Base-by-base conservation (phyloP, 1,139 yeast species). In the Lodderomyces parapsilosis region DNA sequence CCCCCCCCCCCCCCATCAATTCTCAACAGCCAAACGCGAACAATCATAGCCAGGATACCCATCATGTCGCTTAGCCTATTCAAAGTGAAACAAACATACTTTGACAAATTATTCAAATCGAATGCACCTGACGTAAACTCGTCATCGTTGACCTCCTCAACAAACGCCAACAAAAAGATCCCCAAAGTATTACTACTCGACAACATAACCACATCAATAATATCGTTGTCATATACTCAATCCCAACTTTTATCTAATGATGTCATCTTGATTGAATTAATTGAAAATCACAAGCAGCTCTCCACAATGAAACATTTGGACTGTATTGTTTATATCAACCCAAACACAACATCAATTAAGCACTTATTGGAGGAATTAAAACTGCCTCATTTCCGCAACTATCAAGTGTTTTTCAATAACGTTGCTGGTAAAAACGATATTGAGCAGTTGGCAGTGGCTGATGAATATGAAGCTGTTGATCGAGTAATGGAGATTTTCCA, bases 401-500 rank as follows among this genome's bases (percentile, higher is more conserved):
- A 93, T 62, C 84, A 83, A 54, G 61, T 93, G 22, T 89, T 71
- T 53, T 87, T 91, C 70, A 86, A 81, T 60, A 90, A 90, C 60
- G 70, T 81, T 19, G 75, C 90, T 27, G 73, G 80, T 43, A 91
- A 91, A 63, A 71, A 81, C 28, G 86, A 87, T 49, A 63, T 93
- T 51, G 99, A 94, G 59, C 74, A 86, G 43, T 60, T 93, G 33
- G 99, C 99, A 0, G 96, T 89, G 60, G 79, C 88, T 2, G 99
- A 93, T 62, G 94, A 88, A 57, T 74, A 81, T 55, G 99, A 91
- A 58, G 80, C 81, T 6, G 86, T 94, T 7, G 67, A 76, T 4
- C 79, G 78, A 49, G 90, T 93, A 2, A 80, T 84, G 30, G 99
- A 93, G 58, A 60, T 90, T 39, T 93, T 89, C 58, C 88, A 85